Percentiles rank a stretch among this genome's conserved stretches.
Conservation (phyloP, 2,329 filamentous ascomycete genomes). For the Cryphonectria japonica region DNA sequence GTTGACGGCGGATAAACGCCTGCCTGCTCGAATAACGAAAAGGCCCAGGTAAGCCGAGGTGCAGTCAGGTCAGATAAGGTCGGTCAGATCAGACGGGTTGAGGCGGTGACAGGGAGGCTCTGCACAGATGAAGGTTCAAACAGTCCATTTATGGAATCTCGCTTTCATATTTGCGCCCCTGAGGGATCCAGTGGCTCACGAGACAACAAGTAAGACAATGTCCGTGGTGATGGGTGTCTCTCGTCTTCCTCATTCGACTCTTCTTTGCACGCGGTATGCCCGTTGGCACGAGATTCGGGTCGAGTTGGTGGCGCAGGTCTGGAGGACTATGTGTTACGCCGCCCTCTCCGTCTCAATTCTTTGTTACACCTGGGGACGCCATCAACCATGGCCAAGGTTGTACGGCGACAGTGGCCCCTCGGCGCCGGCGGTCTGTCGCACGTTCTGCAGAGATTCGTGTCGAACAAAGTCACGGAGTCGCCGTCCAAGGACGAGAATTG, state of each 20-base stretch:
- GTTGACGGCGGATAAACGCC: neutral
- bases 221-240: neutral
- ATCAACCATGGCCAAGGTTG: neutral
- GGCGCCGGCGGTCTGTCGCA: neutral
- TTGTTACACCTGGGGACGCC: neutral
- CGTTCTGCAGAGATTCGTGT: neutral
- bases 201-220: neutral
- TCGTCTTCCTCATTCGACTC: neutral
- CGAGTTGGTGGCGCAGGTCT: neutral
- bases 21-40: neutral
- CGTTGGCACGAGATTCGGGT: neutral
- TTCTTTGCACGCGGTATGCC: neutral
- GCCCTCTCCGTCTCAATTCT: neutral
- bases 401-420: neutral
- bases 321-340: neutral
- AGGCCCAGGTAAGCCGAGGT: neutral
- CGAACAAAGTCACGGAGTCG: neutral
- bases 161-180: neutral
- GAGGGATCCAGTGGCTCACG: neutral
- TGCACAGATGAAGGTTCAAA: neutral
- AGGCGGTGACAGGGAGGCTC: neutral
- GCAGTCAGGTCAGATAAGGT: neutral
- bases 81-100: neutral
- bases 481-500: neutral
- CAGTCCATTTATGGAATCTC: neutral